Percentiles rank a stretch among this genome's conserved stretches.
Evolutionary conservation across 2,329 filamentous ascomycete species (phyloP).

Genomic region (Diaporthe nobilis): DNA sequence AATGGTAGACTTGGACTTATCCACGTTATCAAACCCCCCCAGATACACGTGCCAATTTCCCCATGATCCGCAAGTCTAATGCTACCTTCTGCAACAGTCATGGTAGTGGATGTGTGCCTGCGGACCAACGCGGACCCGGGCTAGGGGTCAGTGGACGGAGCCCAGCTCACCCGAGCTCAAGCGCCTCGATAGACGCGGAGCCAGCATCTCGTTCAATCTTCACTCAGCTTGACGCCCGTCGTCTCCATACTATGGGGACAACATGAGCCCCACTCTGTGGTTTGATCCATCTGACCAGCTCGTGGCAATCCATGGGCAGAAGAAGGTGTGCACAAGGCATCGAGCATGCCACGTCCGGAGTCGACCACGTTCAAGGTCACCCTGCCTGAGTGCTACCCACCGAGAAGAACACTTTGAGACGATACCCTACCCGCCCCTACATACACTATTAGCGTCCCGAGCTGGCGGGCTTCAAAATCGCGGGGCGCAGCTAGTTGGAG

Average conservation of each 20-base stretch:
- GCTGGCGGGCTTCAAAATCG: not conserved
- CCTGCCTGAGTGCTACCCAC: not conserved
- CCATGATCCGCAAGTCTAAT: not conserved
- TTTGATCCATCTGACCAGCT: not conserved
- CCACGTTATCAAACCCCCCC: not conserved
- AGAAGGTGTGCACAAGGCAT: not conserved
- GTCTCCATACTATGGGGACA: not conserved
- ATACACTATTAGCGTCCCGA: not conserved
- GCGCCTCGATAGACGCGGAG: slow-evolving; percentile 6
- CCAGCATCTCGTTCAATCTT: not conserved
- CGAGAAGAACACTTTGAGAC: not conserved
- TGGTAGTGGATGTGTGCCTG: not conserved
- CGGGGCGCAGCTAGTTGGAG: not conserved
- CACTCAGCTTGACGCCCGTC: not conserved
- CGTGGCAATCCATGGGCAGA: not conserved
- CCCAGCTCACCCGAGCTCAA: not conserved
- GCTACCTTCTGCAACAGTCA: not conserved
- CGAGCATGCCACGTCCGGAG: not conserved
- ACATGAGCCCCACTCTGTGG: not conserved
- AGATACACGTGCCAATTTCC: no score
- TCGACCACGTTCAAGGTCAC: not conserved
- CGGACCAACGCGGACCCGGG: slow-evolving; percentile 4
- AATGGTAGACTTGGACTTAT: not conserved
- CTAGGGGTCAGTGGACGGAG: slow-evolving; percentile 2
- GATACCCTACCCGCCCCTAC: not conserved